These are phyloP conservation scores for Atkinsonella texensis DNA, from an alignment of 2,329 filamentous ascomycete genomes.

Conservation along the genomic window DNA sequence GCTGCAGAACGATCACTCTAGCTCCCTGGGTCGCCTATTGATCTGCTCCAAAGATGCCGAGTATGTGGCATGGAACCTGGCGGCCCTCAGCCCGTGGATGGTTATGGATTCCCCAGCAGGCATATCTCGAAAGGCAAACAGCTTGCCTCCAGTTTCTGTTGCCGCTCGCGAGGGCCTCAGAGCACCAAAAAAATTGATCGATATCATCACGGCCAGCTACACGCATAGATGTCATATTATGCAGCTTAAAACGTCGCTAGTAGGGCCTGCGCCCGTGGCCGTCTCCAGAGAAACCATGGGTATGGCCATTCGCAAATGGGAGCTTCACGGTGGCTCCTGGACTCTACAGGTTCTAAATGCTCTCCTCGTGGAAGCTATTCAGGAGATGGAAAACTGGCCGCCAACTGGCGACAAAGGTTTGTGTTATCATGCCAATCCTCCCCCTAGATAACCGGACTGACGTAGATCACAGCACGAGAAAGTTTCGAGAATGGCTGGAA, in stretches of 20 bases:
- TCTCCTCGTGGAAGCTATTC: constrained; percentile 50
- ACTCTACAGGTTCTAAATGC: constrained; percentile 57
- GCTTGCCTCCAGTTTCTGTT: constrained; percentile 36
- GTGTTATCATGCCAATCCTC: not conserved
- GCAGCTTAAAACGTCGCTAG: constrained; percentile 43
- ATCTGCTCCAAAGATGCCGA: constrained; percentile 49
- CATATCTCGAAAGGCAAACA: constrained; percentile 33
- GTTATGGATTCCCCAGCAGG: constrained; percentile 29
- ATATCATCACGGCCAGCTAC: constrained; percentile 53
- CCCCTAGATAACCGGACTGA: not conserved
- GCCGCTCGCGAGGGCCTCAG: constrained; percentile 68
- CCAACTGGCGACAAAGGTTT: constrained; percentile 19
- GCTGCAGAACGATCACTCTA: constrained; percentile 27
- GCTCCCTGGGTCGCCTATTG: constrained; percentile 40
- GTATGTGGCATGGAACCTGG: constrained; percentile 68
- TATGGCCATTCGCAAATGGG: constrained; percentile 65
- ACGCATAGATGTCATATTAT: constrained; percentile 53
- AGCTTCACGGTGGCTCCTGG: constrained; percentile 52
- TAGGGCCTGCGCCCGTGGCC: constrained; percentile 31
- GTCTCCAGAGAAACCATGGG: constrained; percentile 52
- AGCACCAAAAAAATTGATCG: constrained; percentile 61
- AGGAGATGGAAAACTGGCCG: constrained; percentile 23
- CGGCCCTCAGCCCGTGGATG: constrained; percentile 65
- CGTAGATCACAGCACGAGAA: constrained; percentile 24
- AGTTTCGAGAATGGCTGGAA: constrained; percentile 40